phyloP scores from a whole-genome alignment of 2,329 filamentous ascomycete species.

The Allantophomopsis lycopodina region DNA sequence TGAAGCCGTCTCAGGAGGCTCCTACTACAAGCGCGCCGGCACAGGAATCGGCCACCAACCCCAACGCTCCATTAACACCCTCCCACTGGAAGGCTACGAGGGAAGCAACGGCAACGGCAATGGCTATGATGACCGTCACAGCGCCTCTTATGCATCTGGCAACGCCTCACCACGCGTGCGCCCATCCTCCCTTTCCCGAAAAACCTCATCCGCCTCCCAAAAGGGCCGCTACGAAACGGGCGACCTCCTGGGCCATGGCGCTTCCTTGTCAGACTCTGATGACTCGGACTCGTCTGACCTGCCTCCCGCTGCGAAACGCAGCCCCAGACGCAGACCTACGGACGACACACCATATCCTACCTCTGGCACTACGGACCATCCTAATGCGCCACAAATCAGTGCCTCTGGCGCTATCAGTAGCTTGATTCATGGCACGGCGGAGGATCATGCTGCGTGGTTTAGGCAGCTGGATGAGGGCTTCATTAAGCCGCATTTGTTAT shows the following conservation, averaged over 20 bases:
- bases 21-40: slow-evolving; percentile 64
- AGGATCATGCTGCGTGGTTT: slow-evolving; percentile 84
- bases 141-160: slow-evolving; percentile 22
- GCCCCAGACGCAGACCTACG: slow-evolving; percentile 6
- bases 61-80: slow-evolving; percentile 33
- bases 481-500: slow-evolving; percentile 79
- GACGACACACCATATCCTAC: slow-evolving; percentile 14
- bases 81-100: slow-evolving; percentile 39
- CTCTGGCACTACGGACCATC: slow-evolving; percentile 12
- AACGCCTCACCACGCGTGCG: slow-evolving; percentile 14
- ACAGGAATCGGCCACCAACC: slow-evolving; percentile 67
- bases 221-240: slow-evolving; percentile 29
- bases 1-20: slow-evolving; percentile 25
- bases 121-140: slow-evolving; percentile 26
- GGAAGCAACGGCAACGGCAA: slow-evolving; percentile 33
- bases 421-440: slow-evolving; percentile 61
- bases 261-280: slow-evolving; percentile 36
- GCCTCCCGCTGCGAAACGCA: slow-evolving; percentile 38
- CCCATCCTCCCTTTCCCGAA: slow-evolving; percentile 36
- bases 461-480: slow-evolving; percentile 89
- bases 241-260: slow-evolving; percentile 33
- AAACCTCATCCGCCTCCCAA: slow-evolving; percentile 25
- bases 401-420: slow-evolving; percentile 62
- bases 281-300: slow-evolving; percentile 56
- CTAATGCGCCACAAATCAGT: slow-evolving; percentile 35